Percentiles rank a stretch among this genome's conserved stretches.
Evolutionary conservation across 176 grass and related monocot species (phyloP).

Genomic region (Carex kokanica): DNA sequence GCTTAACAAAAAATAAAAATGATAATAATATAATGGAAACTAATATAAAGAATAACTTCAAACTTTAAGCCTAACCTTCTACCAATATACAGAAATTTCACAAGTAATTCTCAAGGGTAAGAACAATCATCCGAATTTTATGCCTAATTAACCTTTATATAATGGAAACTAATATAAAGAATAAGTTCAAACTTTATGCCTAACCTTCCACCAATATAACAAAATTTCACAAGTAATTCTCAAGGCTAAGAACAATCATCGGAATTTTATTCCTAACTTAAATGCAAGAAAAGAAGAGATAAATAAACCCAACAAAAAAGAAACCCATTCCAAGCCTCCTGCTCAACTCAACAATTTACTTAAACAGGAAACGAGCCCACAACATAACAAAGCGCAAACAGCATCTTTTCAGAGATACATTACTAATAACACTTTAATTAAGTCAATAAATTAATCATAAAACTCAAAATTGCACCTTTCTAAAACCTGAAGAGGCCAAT

Average conservation of each 20-base stretch:
- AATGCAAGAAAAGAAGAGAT: background rate
- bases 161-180: background rate
- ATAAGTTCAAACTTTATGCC: background rate
- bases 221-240: too few species aligned
- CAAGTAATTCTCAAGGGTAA: too few species aligned
- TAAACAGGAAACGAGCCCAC: background rate
- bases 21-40: background rate
- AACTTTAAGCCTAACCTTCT: background rate
- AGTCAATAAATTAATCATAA: background rate
- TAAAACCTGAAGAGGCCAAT: background rate
- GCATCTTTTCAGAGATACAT: background rate
- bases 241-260: too few species aligned
- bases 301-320: background rate
- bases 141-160: background rate
- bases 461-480: slow-evolving; percentile 26
- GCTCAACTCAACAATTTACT: background rate
- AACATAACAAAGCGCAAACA: background rate
- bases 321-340: background rate
- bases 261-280: background rate
- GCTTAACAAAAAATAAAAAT: background rate
- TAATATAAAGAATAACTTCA: background rate
- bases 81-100: too few species aligned
- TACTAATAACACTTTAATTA: background rate
- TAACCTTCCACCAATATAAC: background rate
- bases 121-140: too few species aligned